Percentiles rank a stretch among this genome's conserved stretches.
These are phyloP conservation scores for Coniochaeta sp. DNA, from an alignment of 2,329 filamentous ascomycete genomes.

Conservation along the genomic window DNA sequence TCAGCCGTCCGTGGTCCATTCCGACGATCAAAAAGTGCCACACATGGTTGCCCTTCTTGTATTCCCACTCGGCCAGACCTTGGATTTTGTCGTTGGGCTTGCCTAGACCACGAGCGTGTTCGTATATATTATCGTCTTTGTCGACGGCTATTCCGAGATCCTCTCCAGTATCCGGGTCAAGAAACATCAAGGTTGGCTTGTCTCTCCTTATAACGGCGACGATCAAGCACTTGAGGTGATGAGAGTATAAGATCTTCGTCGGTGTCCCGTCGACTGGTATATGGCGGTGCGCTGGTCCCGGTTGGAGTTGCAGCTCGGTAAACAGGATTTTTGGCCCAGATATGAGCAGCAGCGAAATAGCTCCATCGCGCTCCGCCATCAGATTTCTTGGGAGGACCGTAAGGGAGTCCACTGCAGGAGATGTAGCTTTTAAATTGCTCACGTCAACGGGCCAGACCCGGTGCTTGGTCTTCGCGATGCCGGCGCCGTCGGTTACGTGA, in stretches of 20 bases:
- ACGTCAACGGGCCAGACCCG: slow-evolving; percentile 43
- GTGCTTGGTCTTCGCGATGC: slow-evolving; percentile 23
- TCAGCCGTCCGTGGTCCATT: slow-evolving; percentile 43
- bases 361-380: slow-evolving; percentile 24
- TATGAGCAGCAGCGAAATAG: slow-evolving; percentile 40
- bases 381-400: slow-evolving; percentile 32
- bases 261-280: slow-evolving; percentile 41
- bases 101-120: slow-evolving; percentile 49
- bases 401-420: slow-evolving; percentile 40
- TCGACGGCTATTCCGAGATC: slow-evolving; percentile 40
- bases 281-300: slow-evolving; percentile 40
- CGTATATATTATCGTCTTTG: slow-evolving; percentile 29
- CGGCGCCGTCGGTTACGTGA: background rate
- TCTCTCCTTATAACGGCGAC: slow-evolving; percentile 39
- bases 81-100: slow-evolving; percentile 50
- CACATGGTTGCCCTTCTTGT: slow-evolving; percentile 44
- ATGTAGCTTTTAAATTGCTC: slow-evolving; percentile 23
- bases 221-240: slow-evolving; percentile 42
- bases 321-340: slow-evolving; percentile 43
- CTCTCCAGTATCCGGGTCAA: slow-evolving; percentile 47
- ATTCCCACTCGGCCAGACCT: slow-evolving; percentile 57
- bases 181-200: slow-evolving; percentile 43
- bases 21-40: slow-evolving; percentile 59
- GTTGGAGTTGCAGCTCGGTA: slow-evolving; percentile 38
- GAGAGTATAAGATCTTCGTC: slow-evolving; percentile 46